Evolutionary conservation across 768 basidiomycete genomes (phyloP).

Genomic region (Collybia sordida): DNA sequence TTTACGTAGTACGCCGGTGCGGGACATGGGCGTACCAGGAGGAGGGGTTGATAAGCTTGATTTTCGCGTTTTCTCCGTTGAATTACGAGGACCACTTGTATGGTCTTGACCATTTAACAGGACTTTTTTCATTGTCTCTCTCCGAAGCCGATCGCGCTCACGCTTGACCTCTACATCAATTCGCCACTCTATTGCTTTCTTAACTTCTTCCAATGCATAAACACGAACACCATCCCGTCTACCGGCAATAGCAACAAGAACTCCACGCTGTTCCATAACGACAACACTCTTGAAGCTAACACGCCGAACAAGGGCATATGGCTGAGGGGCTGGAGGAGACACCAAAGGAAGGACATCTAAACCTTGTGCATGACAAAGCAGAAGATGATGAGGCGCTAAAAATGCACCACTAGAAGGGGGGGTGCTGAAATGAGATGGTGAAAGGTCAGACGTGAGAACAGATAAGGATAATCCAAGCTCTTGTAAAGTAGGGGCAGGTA

Average conservation of each 20-base stretch:
- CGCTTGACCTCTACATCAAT: conserved; percentile 77
- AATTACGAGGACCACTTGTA: conserved; percentile 33
- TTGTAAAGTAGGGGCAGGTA: conserved; percentile 68
- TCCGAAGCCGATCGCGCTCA: conserved; percentile 69
- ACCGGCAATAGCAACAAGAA: conserved; percentile 88
- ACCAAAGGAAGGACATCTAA: conserved; percentile 80
- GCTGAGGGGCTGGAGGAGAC: conserved; percentile 71
- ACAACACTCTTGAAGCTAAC: conserved; percentile 86
- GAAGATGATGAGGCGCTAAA: conserved; percentile 75
- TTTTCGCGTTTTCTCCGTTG: conserved; percentile 48
- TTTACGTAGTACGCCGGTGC: conserved; percentile 36
- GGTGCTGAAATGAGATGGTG: conserved; percentile 75
- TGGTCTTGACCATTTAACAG: conserved; percentile 33
- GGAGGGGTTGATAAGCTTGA: conserved; percentile 51
- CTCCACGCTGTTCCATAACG: conserved; percentile 89
- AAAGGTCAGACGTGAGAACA: conserved; percentile 63
- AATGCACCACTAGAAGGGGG: conserved; percentile 81
- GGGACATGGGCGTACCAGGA: conserved; percentile 28
- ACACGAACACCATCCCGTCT: conserved; percentile 84
- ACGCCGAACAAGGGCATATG: conserved; percentile 80
- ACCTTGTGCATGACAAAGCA: conserved; percentile 84
- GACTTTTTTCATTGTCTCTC: conserved; percentile 64
- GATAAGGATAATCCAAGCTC: conserved; percentile 78
- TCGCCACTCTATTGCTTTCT: conserved; percentile 85
- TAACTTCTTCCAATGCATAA: conserved; percentile 85